phyloP scores from a whole-genome alignment of 2,329 filamentous ascomycete species.

The Chaetomiaceae sp. region DNA sequence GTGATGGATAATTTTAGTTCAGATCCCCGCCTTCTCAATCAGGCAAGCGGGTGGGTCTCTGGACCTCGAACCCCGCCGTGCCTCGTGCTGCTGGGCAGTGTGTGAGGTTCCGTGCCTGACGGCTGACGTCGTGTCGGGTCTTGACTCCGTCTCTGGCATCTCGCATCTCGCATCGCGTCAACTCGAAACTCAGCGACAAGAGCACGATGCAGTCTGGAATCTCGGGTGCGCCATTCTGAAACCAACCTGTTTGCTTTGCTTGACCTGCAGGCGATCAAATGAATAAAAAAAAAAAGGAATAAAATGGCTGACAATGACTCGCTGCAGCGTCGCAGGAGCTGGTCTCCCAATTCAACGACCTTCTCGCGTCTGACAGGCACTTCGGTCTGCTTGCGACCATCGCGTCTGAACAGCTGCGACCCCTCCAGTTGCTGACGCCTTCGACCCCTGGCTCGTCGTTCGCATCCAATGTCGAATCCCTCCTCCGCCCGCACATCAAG shows the following conservation, averaged over 20 bases:
- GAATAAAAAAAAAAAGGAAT: no score
- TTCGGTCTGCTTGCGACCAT: slow-evolving; percentile 72
- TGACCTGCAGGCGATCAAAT: no score
- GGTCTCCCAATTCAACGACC: slow-evolving; percentile 63
- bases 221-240: slow-evolving; percentile 17
- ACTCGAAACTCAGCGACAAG: not conserved
- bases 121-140: slow-evolving; percentile 7
- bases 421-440: slow-evolving; percentile 50
- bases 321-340: slow-evolving; percentile 69
- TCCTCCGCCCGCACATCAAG: slow-evolving; percentile 59
- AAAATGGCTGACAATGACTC: no score
- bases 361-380: slow-evolving; percentile 56
- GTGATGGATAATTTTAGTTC: no score
- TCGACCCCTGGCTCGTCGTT: slow-evolving; percentile 56
- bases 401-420: slow-evolving; percentile 61
- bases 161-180: not conserved
- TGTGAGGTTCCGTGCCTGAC: no score
- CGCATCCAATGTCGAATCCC: slow-evolving; percentile 53
- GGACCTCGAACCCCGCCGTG: no score
- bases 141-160: not conserved
- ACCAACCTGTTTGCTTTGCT: no score
- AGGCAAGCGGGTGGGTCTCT: no score
- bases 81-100: no score
- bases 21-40: no score
- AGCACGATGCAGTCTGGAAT: slow-evolving; percentile 27